Percentiles rank a stretch among this genome's conserved stretches.
These are phyloP conservation scores for Sequoia sempervirens DNA, from an alignment of 75 land plant species.

Conservation along the genomic window DNA sequence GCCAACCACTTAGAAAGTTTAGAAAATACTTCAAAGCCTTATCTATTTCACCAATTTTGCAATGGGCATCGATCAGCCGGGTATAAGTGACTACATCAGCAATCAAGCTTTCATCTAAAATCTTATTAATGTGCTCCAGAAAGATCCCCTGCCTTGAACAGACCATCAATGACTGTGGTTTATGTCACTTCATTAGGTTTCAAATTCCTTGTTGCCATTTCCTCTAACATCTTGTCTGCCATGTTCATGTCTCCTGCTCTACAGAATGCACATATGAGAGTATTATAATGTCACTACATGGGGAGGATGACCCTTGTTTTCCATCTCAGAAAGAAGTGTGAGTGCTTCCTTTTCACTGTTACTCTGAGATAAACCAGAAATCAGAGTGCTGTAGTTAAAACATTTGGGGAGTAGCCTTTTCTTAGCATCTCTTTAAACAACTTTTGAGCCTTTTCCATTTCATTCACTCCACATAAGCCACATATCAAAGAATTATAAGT, in stretches of 20 bases:
- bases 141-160: constrained; percentile 20
- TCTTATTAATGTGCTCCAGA: constrained; percentile 10
- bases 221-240: constrained; percentile 11
- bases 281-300: constrained; percentile 37
- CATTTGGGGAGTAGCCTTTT: no score
- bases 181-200: constrained; percentile 59
- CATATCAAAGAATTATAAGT: no score
- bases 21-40: constrained; percentile 21
- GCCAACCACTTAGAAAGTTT: constrained; percentile 20
- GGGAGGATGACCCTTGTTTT: constrained; percentile 41
- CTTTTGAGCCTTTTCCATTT: no score
- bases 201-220: constrained; percentile 21
- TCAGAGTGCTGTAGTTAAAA: no score
- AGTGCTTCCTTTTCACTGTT: no score
- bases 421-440: no score
- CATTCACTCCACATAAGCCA: no score
- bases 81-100: constrained; percentile 27
- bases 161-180: constrained; percentile 37
- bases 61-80: constrained; percentile 48
- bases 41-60: constrained; percentile 16
- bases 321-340: not conserved
- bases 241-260: constrained; percentile 15
- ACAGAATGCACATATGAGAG: constrained; percentile 14
- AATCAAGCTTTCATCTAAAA: no score
- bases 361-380: no score